Conservation (phyloP, 306 rosid species). For the Oemleria cerasiformis region DNA sequence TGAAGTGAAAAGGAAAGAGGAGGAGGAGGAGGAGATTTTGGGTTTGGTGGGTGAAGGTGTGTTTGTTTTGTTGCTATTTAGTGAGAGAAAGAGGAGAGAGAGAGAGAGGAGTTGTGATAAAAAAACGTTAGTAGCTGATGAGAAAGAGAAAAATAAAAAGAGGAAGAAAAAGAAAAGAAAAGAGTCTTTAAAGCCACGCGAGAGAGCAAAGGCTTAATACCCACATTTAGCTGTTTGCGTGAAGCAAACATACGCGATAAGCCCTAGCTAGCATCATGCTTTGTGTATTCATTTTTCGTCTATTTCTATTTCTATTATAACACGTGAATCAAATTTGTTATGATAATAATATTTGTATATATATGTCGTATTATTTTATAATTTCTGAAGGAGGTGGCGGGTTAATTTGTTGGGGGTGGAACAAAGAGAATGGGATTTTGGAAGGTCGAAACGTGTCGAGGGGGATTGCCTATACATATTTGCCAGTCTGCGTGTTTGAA, state of each 20-base stretch:
- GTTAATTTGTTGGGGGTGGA: slow-evolving; percentile 7
- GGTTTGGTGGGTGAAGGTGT: slow-evolving; percentile 64
- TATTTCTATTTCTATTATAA: slow-evolving; percentile 4
- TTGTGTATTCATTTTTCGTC: slow-evolving; percentile 7
- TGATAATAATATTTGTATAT: slow-evolving; percentile 5
- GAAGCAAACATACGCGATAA: slow-evolving; percentile 90
- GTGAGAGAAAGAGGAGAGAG: background rate
- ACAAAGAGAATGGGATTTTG: slow-evolving; percentile 26
- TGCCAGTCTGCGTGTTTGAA: slow-evolving; percentile 75
- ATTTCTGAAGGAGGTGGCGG: background rate
- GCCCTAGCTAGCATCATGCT: slow-evolving; percentile 27
- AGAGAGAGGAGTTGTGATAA: slow-evolving; percentile 7
- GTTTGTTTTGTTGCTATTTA: slow-evolving; percentile 16
- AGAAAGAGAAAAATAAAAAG: too few species aligned
- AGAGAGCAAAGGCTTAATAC: slow-evolving; percentile 66
- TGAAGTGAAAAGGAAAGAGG: background rate
- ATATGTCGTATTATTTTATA: background rate
- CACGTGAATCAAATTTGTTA: too few species aligned
- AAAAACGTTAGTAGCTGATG: slow-evolving; percentile 13
- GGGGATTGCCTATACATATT: slow-evolving; percentile 43
- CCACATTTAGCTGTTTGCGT: slow-evolving; percentile 83
- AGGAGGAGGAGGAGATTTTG: slow-evolving; percentile 21
- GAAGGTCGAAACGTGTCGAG: slow-evolving; percentile 55
- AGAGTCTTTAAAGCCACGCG: slow-evolving; percentile 94
- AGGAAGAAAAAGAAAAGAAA: slow-evolving; percentile 24